A percentile compares a stretch with the other conserved stretches of the same genome.
Conservation (phyloP, 352 stramenopile species). For the Pythium myriotylum region DNA sequence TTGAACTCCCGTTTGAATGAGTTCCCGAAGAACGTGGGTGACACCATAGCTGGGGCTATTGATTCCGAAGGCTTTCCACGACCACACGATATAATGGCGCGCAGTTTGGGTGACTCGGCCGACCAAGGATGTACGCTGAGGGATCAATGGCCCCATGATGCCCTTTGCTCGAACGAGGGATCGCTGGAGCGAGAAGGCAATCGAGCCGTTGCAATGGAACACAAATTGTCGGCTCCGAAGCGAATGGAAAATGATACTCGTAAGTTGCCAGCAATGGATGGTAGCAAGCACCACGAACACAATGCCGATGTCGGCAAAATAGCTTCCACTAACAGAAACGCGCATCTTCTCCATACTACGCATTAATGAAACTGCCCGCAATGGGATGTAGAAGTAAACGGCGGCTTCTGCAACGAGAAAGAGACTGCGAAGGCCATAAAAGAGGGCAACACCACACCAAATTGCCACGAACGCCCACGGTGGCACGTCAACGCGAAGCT, state of each 20-base stretch:
- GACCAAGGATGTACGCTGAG: neutral
- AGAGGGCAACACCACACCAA: slow-evolving; percentile 6
- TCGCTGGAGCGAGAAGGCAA: too few species aligned
- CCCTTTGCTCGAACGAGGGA: neutral
- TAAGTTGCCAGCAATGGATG: neutral
- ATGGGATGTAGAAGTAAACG: slow-evolving; percentile 12
- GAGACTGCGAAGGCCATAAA: neutral
- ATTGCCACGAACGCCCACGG: slow-evolving; percentile 1
- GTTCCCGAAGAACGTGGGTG: slow-evolving; percentile 20
- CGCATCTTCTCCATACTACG: slow-evolving; percentile 2
- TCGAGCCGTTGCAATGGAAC: neutral
- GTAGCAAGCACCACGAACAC: neutral
- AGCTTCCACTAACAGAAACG: neutral
- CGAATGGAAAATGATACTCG: neutral
- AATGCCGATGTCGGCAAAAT: slow-evolving; percentile 1
- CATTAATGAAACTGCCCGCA: neutral
- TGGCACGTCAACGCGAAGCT: neutral
- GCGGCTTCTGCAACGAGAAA: neutral
- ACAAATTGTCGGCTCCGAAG: neutral
- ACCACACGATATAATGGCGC: neutral
- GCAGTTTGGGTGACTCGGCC: neutral
- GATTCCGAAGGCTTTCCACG: slow-evolving; percentile 14
- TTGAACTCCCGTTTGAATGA: slow-evolving; percentile 25
- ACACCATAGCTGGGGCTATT: slow-evolving; percentile 15
- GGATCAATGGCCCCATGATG: neutral